Evolutionary conservation across 192 early-diverging fungal genomes (phyloP).

Genomic region (Coemansia sp.): DNA sequence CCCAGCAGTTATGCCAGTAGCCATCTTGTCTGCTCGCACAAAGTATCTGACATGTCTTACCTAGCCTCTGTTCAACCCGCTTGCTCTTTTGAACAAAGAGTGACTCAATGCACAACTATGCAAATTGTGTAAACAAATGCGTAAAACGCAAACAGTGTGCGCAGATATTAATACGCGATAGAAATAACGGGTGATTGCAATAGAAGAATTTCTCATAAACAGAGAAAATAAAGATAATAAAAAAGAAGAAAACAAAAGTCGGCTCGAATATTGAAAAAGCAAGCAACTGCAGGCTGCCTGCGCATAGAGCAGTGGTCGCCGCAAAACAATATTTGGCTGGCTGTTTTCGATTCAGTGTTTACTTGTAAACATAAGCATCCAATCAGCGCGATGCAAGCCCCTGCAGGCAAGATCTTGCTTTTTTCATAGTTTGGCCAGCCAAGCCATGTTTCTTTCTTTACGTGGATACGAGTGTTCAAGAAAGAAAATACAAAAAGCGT

Average conservation of each 20-base stretch:
- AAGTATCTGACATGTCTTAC: background rate
- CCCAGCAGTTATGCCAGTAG: constrained; percentile 19
- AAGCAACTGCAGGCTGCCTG: background rate
- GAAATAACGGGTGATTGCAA: constrained; percentile 2
- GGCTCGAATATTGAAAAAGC: background rate
- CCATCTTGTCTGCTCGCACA: background rate
- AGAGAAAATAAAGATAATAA: background rate
- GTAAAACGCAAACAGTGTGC: background rate
- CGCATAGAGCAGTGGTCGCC: background rate
- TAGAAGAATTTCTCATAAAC: background rate
- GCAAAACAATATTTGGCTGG: constrained; percentile 3
- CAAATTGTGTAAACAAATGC: constrained; percentile 2
- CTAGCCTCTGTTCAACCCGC: background rate
- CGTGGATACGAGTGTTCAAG: background rate
- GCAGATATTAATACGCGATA: background rate
- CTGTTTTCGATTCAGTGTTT: background rate
- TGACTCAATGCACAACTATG: background rate
- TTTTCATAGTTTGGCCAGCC: background rate
- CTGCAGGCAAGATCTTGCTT: background rate
- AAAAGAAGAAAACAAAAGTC: background rate
- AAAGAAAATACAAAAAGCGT: background rate
- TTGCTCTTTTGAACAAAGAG: background rate
- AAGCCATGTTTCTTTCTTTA: constrained; percentile 1
- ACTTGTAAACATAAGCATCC: constrained; percentile 36
- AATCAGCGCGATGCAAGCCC: constrained; percentile 23